Base-by-base conservation (phyloP, 352 stramenopile genomes). In the Phytophthora constricta region DNA sequence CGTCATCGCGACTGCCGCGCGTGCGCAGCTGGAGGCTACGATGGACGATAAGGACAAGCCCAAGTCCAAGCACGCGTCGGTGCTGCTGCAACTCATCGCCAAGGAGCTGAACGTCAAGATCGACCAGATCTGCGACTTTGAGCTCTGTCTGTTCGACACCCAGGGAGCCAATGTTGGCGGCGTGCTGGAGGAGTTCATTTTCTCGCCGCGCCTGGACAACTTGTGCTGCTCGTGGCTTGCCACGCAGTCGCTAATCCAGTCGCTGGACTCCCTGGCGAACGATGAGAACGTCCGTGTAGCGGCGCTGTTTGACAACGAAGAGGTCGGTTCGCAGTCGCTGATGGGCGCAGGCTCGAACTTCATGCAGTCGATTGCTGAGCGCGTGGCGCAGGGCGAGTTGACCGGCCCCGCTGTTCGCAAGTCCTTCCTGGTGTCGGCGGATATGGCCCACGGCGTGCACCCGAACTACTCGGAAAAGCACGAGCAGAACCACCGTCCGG, bases 271-370 rank as follows among this genome's bases (percentile, higher is more conserved):
- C 33, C 62, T 98, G 25, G 74, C 58, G 17, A 69, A 90, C 19
- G 90, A 97, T 43, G 58, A 71, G 16, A 96, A 93, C 53, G 81
- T 99, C 31, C 90, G 91, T 65, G 88, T 98, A 25, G 83, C 98
- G 23, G 95, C 96, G 5, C 85, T 99, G 20, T 99, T 99, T 78
- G 97, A 99, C 84, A 97, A 99, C 67, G 97, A 99, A 82, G 97
- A 99, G 76, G 92, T 99, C 57, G 96, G 97, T 10, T 98, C 91
- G 45, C 76, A 82, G 63, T 98, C 91, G 46, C 77, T 83, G 46
- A 89, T 93, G 78, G 93, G 91, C 17, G 90, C 92, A 5, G 88
- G 82, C 23, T 95, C 80, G 45, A 91, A 94, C 65, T 94, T 94
- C 19, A 64, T 94, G 55, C 78, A 91, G 70, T 85, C 74, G 23